phyloP scores from a whole-genome alignment of 2,329 filamentous ascomycete species.

The Scedosporium apiospermum region DNA sequence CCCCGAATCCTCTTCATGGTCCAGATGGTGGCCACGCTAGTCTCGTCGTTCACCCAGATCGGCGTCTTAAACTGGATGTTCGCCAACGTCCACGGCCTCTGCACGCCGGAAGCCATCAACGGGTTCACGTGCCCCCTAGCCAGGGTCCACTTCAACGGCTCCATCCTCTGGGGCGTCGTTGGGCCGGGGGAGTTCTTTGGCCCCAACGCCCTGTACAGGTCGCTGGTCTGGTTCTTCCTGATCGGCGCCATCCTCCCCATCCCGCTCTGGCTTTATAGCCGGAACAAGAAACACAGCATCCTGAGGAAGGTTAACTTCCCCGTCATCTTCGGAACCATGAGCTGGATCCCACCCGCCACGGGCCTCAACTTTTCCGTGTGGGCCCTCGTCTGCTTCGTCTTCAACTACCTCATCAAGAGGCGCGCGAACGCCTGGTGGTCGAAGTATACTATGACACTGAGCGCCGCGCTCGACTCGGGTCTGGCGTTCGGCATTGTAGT shows the following conservation, averaged over 20 bases:
- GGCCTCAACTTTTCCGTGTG: slow-evolving; percentile 84
- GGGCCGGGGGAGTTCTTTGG: slow-evolving; percentile 79
- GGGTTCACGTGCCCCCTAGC: slow-evolving; percentile 84
- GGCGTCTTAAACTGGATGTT: slow-evolving; percentile 89
- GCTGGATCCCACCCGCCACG: slow-evolving; percentile 79
- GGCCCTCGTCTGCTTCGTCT: slow-evolving; percentile 75
- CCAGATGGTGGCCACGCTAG: slow-evolving; percentile 64
- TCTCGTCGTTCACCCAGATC: slow-evolving; percentile 75
- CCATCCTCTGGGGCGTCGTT: slow-evolving; percentile 82
- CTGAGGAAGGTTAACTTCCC: slow-evolving; percentile 73
- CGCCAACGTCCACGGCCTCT: slow-evolving; percentile 63
- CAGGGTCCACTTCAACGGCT: slow-evolving; percentile 82
- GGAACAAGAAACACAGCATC: slow-evolving; percentile 49
- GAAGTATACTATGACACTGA: slow-evolving; percentile 85
- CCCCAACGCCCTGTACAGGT: slow-evolving; percentile 60
- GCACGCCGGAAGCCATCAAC: slow-evolving; percentile 70
- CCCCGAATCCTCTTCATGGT: slow-evolving; percentile 71
- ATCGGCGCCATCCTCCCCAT: slow-evolving; percentile 67
- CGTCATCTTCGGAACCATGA: slow-evolving; percentile 71
- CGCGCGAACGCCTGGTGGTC: slow-evolving; percentile 71
- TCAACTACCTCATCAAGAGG: slow-evolving; percentile 67
- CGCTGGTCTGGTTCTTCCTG: slow-evolving; percentile 73
- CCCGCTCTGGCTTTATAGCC: slow-evolving; percentile 61
- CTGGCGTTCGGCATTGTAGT: slow-evolving; percentile 74
- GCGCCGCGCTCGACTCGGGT: slow-evolving; percentile 73